A percentile compares a stretch with the other conserved stretches of the same genome.
phyloP scores from a whole-genome alignment of 768 basidiomycete genomes.

The Podaxis carcinomalis region DNA sequence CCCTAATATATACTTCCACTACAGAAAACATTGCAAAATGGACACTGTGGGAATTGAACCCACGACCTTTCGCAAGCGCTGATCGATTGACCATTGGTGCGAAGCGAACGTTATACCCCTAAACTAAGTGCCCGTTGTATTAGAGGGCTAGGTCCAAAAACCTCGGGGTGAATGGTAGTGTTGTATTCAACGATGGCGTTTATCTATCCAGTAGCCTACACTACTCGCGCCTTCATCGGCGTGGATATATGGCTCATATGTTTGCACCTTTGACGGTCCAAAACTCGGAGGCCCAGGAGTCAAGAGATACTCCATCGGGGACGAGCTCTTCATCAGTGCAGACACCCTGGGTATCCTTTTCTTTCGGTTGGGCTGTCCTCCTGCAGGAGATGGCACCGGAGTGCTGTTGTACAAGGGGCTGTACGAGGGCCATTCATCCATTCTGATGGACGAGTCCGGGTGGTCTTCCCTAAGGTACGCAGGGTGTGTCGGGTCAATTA shows the following conservation, averaged over 20 bases:
- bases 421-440: slow-evolving; percentile 15
- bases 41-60: slow-evolving; percentile 55
- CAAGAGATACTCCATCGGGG: slow-evolving; percentile 21
- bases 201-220: not conserved
- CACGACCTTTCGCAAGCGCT: slow-evolving; percentile 49
- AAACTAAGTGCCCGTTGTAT: slow-evolving; percentile 44
- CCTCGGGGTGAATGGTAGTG: not conserved
- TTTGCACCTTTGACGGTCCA: not conserved
- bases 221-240: not conserved
- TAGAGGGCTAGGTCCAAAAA: not conserved
- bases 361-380: slow-evolving; percentile 2
- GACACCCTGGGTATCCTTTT: not conserved
- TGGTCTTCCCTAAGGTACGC: slow-evolving; percentile 23
- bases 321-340: slow-evolving; percentile 25
- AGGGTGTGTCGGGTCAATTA: slow-evolving; percentile 31
- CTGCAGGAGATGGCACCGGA: slow-evolving; percentile 7
- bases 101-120: slow-evolving; percentile 62
- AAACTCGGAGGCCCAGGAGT: slow-evolving; percentile 26
- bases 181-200: not conserved
- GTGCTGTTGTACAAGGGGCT: slow-evolving; percentile 2
- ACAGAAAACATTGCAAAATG: slow-evolving; percentile 19
- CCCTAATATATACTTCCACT: not conserved
- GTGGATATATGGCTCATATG: not conserved
- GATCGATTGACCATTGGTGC: slow-evolving; percentile 23
- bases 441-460: slow-evolving; percentile 9